phyloP scores from a whole-genome alignment of 768 basidiomycete species.

The Tylopilus felleus region DNA sequence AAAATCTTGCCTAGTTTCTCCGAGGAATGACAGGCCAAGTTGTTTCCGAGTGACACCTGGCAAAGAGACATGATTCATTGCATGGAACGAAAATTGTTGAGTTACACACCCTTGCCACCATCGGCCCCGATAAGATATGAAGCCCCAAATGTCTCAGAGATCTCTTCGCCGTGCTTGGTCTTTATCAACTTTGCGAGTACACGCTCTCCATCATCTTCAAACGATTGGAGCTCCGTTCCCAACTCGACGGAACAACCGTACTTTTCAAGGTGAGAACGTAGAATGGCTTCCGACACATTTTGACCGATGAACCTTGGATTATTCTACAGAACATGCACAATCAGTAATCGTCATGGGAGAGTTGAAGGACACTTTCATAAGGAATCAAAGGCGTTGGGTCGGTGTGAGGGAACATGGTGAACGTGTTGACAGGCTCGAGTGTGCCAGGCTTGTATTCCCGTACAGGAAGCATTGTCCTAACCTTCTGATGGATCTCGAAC shows the following conservation, averaged over 20 bases:
- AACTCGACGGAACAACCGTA: neutral
- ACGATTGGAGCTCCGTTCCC: neutral
- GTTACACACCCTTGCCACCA: conserved; percentile 33
- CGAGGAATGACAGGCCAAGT: conserved; percentile 41
- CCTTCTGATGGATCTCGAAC: conserved; percentile 36
- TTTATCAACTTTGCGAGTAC: neutral
- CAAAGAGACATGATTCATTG: neutral
- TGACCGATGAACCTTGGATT: conserved; percentile 23
- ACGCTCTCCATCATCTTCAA: neutral
- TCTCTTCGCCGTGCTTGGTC: neutral
- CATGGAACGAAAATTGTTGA: neutral
- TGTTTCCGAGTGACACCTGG: conserved; percentile 37
- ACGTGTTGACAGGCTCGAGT: conserved; percentile 13
- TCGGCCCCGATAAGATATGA: conserved; percentile 42
- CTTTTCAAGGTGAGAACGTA: conserved; percentile 18
- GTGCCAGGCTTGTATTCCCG: conserved; percentile 24
- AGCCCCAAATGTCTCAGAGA: conserved; percentile 26
- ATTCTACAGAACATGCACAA: neutral
- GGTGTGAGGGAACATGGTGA: neutral
- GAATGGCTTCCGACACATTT: conserved; percentile 27
- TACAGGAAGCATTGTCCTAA: conserved; percentile 22
- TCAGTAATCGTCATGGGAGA: neutral
- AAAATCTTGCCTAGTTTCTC: conserved; percentile 33
- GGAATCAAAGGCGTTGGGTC: conserved; percentile 27
- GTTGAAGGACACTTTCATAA: conserved; percentile 17